phyloP scores from a whole-genome alignment of 2,329 filamentous ascomycete genomes.

The Dactylellina cionopaga region DNA sequence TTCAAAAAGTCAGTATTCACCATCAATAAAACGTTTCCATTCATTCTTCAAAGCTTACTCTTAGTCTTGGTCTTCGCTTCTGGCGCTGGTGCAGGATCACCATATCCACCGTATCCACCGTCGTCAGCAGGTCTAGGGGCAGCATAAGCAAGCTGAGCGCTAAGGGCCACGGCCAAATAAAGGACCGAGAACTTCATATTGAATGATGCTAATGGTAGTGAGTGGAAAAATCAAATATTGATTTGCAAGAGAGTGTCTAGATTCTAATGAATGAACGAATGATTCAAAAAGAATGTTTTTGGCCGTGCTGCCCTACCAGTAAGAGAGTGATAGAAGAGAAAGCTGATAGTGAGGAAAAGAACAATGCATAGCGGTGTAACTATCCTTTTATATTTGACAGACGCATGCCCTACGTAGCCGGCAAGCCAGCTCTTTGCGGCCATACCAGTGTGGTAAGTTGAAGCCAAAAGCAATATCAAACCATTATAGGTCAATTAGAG shows the following conservation, averaged over 20 bases:
- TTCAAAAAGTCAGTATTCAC: no score
- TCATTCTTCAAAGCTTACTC: conserved; percentile 1
- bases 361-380: conserved; percentile 10
- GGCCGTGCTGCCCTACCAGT: conserved; percentile 24
- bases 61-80: conserved; percentile 3
- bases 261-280: conserved; percentile 30
- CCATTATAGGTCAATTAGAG: conserved; percentile 3
- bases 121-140: conserved; percentile 5
- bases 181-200: conserved; percentile 45
- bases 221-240: conserved; percentile 1
- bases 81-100: not conserved
- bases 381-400: conserved; percentile 38
- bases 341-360: conserved; percentile 37
- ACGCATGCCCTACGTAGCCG: not conserved
- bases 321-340: conserved; percentile 26
- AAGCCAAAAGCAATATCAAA: conserved; percentile 28
- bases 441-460: conserved; percentile 36
- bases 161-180: conserved; percentile 19
- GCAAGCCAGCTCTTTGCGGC: no score
- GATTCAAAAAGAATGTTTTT: conserved; percentile 23
- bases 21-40: no score
- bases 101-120: conserved; percentile 19
- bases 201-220: conserved; percentile 9
- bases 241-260: conserved; percentile 20
- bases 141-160: conserved; percentile 29